Evolutionary conservation across 257 asterid species (phyloP), one percentile per base, ranked within the genome.

Genomic region (Solanum bukasovii): DNA sequence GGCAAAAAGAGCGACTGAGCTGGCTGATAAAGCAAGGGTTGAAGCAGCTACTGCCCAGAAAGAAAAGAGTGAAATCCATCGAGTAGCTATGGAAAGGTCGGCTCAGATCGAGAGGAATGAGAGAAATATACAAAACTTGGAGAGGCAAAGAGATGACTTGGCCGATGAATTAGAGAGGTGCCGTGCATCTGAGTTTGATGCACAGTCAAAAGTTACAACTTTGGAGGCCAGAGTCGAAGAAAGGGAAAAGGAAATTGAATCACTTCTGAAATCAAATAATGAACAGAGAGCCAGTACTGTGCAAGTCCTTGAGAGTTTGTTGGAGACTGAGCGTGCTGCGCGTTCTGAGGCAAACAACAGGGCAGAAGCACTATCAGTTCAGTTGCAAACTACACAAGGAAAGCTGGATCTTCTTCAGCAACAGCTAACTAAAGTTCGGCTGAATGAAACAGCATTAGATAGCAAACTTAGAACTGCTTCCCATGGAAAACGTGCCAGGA

Each of bases 21-120:
- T 96, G 90, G 99, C 99, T 87, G 99, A 96, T 89, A 91, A 91
- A 90, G 99, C 98, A 72, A 93, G 99, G 91, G 94, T 94, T 1
- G 98, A 95, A 92, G 99, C 99, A 38, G 98, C 91, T 89, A 86
- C 93, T 11, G 98, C 99, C 46, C 98, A 94, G 90, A 94, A 92
- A 90, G 99, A 96, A 14, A 96, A 92, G 89, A 93, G 87, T 71
- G 96, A 94, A 40, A 89, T 93, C 63, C 98, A 97, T 87, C 94
- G 93, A 35, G 59, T 90, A 44, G 94, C 98, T 67, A 97, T 95
- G 97, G 99, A 95, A 89, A 93, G 98, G 87, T 83, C 92, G 90
- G 95, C 99, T 20, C 95, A 93, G 87, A 92, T 97, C 6, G 99
- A 96, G 93, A 92, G 98, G 89, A 91, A 94, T 8, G 95, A 93